Evolutionary conservation across 345 rosid genomes (phyloP), one percentile per base, ranked within the genome.

Genomic region (Ricinus communis): DNA sequence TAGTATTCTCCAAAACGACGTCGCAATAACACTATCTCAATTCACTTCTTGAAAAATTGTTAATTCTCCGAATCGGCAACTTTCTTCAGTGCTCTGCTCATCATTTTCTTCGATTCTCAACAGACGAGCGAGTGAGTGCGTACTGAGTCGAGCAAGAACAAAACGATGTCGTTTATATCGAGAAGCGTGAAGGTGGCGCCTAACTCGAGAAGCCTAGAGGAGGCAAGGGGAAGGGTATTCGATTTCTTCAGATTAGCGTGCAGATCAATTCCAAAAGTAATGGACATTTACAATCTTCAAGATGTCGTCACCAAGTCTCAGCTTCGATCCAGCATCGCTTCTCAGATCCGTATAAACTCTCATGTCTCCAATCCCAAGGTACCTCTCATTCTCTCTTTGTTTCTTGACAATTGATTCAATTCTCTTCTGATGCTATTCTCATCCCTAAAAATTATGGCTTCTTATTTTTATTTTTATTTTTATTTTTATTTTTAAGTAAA

Each of bases 241-340:
- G 96, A 90, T 76, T 85, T 95, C 89, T 95, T 95, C 77, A 83
- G 86, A 73, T 38, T 83, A 9, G 86, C 99, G 1, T 92, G 98
- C 82, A 77, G 99, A 74, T 89, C 98, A 41, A 76, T 95, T 65
- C 98, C 99, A 0, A 15, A 84, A 3, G 43, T 92, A 68, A 90
- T 92, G 88, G 96, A 95, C 3, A 92, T 95, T 55, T 95, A 95
- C 88, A 90, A 87, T 76, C 91, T 95, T 46, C 83, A 90, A 76
- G 98, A 95, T 79, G 90, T 95, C 77, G 93, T 79, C 47, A 66
- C 85, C 30, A 76, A 72, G 62, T 83, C 98, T 68, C 88, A 95
- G 79, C 94, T 95, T 79, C 99, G 98, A 12, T 82, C 88, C 76
- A 36, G 82, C 78, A 88, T 95, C 85, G 80, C 99, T 78, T 68